These are phyloP conservation scores for Aspergillus sp. DNA, from an alignment of 2,329 filamentous ascomycete species.

Conservation along the genomic window DNA sequence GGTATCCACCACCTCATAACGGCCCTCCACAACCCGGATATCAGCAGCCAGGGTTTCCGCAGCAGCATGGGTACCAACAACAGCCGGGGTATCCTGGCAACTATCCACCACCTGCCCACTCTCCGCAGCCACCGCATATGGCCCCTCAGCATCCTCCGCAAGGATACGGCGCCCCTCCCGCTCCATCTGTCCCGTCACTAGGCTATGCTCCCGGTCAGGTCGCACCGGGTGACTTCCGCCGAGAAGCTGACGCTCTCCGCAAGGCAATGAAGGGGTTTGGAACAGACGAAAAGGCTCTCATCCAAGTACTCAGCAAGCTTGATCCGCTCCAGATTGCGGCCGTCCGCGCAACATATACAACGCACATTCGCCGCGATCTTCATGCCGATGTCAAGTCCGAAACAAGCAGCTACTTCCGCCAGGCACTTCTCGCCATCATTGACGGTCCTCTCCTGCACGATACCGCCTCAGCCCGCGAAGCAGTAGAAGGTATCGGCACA, in stretches of 20 bases:
- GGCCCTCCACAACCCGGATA: conserved; percentile 1
- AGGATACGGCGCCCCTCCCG: conserved; percentile 13
- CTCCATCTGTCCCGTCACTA: conserved; percentile 67
- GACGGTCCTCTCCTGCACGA: conserved; percentile 81
- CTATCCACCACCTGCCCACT: conserved; percentile 12
- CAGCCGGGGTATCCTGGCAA: not conserved
- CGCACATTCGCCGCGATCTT: conserved; percentile 67
- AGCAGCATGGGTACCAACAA: conserved; percentile 3
- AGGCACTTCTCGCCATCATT: conserved; percentile 73
- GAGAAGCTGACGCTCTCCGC: conserved; percentile 72
- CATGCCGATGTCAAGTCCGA: conserved; percentile 78
- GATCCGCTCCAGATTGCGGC: conserved; percentile 77
- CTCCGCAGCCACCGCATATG: conserved; percentile 9
- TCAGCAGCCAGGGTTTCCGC: not conserved
- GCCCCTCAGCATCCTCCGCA: conserved; percentile 3
- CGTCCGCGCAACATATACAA: conserved; percentile 70
- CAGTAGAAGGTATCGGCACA: conserved; percentile 79
- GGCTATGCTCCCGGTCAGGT: conserved; percentile 76
- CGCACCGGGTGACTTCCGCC: conserved; percentile 67
- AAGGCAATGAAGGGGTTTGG: conserved; percentile 93
- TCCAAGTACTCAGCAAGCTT: conserved; percentile 70
- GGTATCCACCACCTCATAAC: not conserved
- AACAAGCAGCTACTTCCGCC: conserved; percentile 73
- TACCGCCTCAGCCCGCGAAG: conserved; percentile 69
- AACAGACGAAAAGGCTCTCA: conserved; percentile 80